Evolutionary conservation across 2,329 filamentous ascomycete genomes (phyloP).

Genomic region (Aureobasidium namibiae): DNA sequence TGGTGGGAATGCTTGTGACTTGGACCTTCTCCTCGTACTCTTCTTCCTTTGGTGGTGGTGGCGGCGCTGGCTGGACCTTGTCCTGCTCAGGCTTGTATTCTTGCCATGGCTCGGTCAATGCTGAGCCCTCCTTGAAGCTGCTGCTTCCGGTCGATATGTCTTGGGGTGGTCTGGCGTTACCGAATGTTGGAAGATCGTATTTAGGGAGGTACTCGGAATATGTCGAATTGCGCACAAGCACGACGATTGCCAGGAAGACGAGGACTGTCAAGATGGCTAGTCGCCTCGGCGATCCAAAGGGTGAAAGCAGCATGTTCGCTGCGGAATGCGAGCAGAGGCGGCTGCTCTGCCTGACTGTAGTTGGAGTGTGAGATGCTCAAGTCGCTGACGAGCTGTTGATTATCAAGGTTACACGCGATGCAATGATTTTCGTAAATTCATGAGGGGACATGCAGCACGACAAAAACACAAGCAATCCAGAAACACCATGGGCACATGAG

Average conservation of each 20-base stretch:
- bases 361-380: not conserved
- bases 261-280: conserved; percentile 30
- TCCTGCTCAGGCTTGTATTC: conserved; percentile 7
- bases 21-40: conserved; percentile 5
- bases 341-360: conserved; percentile 1
- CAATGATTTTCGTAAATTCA: not conserved
- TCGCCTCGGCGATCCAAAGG: conserved; percentile 28
- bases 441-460: not conserved
- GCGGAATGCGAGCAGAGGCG: not conserved
- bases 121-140: not conserved
- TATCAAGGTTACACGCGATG: not conserved
- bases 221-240: conserved; percentile 19
- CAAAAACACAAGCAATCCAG: not conserved
- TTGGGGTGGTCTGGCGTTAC: not conserved
- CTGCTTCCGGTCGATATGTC: conserved; percentile 1
- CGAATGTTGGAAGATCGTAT: conserved; percentile 16
- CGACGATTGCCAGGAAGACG: conserved; percentile 23
- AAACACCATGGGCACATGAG: not conserved
- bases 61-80: not conserved
- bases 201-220: conserved; percentile 19
- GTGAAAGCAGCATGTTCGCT: conserved; percentile 19
- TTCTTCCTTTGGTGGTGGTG: conserved; percentile 1
- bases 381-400: not conserved
- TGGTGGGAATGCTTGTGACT: not conserved
- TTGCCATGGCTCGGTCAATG: not conserved